These are phyloP conservation scores for Pseudonitzschia delicatissima DNA, from an alignment of 108 stramenopile genomes.

Conservation along the genomic window DNA sequence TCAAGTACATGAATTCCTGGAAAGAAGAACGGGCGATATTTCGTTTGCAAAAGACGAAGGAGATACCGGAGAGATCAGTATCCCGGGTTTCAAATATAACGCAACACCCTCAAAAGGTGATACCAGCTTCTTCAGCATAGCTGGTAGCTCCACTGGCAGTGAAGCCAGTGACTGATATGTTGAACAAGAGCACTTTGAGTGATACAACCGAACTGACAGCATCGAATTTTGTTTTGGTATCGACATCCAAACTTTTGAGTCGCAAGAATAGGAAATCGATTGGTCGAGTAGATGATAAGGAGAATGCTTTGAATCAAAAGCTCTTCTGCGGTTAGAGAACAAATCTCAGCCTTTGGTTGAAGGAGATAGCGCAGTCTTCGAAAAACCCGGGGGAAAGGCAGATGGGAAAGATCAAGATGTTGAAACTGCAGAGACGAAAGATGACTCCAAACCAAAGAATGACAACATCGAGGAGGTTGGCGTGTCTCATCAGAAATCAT, in stretches of 20 bases:
- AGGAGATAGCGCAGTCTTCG: background rate
- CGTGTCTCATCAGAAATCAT: background rate
- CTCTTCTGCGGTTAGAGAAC: too few species aligned
- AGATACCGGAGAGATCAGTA: constrained; percentile 27
- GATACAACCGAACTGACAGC: constrained; percentile 82
- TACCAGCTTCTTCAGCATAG: constrained; percentile 34
- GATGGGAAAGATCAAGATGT: background rate
- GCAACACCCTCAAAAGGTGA: constrained; percentile 11
- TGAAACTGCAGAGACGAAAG: background rate
- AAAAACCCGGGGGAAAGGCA: too few species aligned
- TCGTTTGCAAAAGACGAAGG: background rate
- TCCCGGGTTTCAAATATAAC: constrained; percentile 9
- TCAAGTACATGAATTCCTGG: constrained; percentile 43
- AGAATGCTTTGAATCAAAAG: background rate
- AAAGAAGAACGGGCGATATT: constrained; percentile 14
- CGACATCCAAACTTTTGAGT: constrained; percentile 30
- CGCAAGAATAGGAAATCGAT: background rate
- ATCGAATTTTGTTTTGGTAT: constrained; percentile 60
- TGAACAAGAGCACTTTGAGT: constrained; percentile 58
- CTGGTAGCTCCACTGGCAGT: constrained; percentile 24
- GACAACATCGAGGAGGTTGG: background rate
- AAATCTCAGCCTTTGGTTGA: background rate
- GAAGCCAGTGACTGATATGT: constrained; percentile 24
- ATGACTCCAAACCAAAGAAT: background rate
- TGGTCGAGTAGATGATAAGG: background rate